A percentile compares a stretch with the other conserved stretches of the same genome.
phyloP scores from a whole-genome alignment of 2,329 filamentous ascomycete genomes.

The Trematosphaeria pertusa region DNA sequence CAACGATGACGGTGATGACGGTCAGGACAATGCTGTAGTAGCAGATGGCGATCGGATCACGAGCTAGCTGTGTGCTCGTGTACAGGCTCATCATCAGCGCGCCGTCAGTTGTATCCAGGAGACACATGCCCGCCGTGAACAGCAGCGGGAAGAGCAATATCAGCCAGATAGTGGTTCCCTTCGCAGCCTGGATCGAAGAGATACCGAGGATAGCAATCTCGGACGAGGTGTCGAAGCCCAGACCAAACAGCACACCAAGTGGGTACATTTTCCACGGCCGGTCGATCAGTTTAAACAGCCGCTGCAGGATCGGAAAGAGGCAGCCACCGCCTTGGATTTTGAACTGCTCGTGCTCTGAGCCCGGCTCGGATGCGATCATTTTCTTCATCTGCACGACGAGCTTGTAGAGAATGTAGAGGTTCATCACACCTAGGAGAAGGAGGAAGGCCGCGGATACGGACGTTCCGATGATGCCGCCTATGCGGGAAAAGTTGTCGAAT shows the following conservation, averaged over 20 bases:
- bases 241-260: constrained; percentile 81
- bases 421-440: constrained; percentile 81
- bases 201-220: constrained; percentile 94
- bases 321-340: constrained; percentile 80
- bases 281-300: constrained; percentile 76
- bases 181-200: constrained; percentile 81
- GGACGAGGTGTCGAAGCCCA: constrained; percentile 94
- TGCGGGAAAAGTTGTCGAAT: constrained; percentile 78
- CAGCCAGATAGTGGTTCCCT: constrained; percentile 90
- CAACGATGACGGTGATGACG: constrained; percentile 80
- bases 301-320: constrained; percentile 73
- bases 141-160: constrained; percentile 90
- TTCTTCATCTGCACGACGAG: constrained; percentile 72
- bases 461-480: constrained; percentile 90
- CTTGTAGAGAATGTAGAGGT: constrained; percentile 83
- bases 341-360: constrained; percentile 61
- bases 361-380: constrained; percentile 61
- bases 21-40: constrained; percentile 94
- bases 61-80: constrained; percentile 76
- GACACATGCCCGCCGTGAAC: constrained; percentile 95
- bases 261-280: constrained; percentile 96
- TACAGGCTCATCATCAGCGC: constrained; percentile 96
- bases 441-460: constrained; percentile 85
- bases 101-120: constrained; percentile 90
- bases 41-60: constrained; percentile 85